phyloP scores from a whole-genome alignment of 768 basidiomycete genomes.

The Hericium alpestre region DNA sequence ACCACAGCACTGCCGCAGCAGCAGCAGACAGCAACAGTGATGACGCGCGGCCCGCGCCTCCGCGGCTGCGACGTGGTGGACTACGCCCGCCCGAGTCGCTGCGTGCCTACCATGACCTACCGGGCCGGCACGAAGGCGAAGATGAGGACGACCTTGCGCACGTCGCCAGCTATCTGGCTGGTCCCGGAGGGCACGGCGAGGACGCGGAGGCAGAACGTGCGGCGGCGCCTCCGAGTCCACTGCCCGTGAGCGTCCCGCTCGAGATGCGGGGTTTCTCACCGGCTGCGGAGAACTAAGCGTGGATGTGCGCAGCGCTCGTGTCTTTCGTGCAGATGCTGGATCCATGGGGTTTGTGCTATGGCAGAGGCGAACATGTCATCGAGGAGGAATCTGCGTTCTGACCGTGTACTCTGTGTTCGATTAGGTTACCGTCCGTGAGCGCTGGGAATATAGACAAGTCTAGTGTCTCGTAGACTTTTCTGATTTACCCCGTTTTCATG shows the following conservation, averaged over 20 bases:
- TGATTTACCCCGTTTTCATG: too few relatives aligned
- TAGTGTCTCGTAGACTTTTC: too few relatives aligned
- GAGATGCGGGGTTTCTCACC: not conserved
- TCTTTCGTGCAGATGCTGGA: too few relatives aligned
- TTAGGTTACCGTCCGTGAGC: too few relatives aligned
- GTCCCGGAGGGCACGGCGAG: not conserved
- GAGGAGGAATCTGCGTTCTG: too few relatives aligned
- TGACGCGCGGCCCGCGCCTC: constrained; percentile 13
- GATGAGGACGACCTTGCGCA: not conserved
- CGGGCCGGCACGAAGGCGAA: not conserved
- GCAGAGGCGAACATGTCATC: too few relatives aligned
- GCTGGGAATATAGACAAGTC: too few relatives aligned
- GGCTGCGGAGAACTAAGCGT: not conserved
- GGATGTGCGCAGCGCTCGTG: not conserved
- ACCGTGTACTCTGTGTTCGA: too few relatives aligned
- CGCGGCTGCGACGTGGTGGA: constrained; percentile 59
- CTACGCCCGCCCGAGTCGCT: constrained; percentile 55
- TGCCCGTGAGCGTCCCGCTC: not conserved
- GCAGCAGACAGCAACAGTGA: not conserved
- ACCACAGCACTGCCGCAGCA: not conserved
- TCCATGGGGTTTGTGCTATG: too few relatives aligned
- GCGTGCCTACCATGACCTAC: constrained; percentile 27
- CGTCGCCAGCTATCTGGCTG: not conserved
- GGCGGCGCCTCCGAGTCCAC: not conserved
- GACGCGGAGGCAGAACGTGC: not conserved